Percentiles rank a stretch among this genome's conserved stretches.
phyloP scores from a whole-genome alignment of 345 rosid species.

The Streptanthus diversifolius region DNA sequence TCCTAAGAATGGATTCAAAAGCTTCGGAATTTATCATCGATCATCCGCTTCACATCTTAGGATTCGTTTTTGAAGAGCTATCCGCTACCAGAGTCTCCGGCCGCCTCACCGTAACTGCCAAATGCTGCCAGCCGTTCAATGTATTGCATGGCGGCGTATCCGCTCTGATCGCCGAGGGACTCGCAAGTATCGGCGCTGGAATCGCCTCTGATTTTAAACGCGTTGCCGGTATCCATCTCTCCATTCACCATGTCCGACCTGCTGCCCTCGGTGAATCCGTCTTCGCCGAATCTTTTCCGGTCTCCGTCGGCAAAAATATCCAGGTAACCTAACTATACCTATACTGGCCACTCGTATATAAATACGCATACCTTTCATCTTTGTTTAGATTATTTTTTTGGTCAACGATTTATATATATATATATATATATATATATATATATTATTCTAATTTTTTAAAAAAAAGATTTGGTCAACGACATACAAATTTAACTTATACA shows the following conservation, averaged over 20 bases:
- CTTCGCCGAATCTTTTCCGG: constrained; percentile 67
- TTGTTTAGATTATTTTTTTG: neutral
- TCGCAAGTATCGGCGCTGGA: constrained; percentile 92
- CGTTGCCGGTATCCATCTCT: constrained; percentile 86
- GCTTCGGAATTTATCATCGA: constrained; percentile 35
- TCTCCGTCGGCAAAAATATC: constrained; percentile 64
- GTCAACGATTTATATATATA: neutral
- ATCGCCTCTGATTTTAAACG: constrained; percentile 67
- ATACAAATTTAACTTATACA: neutral
- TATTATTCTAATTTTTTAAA: too few relatives aligned
- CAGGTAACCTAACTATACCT: constrained; percentile 45
- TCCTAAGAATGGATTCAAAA: constrained; percentile 34
- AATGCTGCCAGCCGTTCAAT: constrained; percentile 82
- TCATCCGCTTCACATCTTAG: constrained; percentile 42
- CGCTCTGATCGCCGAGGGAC: constrained; percentile 69
- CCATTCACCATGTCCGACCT: constrained; percentile 71
- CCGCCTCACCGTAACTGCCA: constrained; percentile 47
- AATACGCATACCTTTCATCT: too few relatives aligned
- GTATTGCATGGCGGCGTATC: constrained; percentile 95
- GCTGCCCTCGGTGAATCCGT: constrained; percentile 68
- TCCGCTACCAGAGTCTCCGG: constrained; percentile 59
- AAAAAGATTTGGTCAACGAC: neutral
- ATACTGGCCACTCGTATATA: neutral
- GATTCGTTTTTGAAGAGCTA: constrained; percentile 53
- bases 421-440: too few relatives aligned